Percentiles rank a stretch among this genome's conserved stretches.
phyloP scores from a whole-genome alignment of 2,329 filamentous ascomycete genomes.

The Cytospora schulzeri region DNA sequence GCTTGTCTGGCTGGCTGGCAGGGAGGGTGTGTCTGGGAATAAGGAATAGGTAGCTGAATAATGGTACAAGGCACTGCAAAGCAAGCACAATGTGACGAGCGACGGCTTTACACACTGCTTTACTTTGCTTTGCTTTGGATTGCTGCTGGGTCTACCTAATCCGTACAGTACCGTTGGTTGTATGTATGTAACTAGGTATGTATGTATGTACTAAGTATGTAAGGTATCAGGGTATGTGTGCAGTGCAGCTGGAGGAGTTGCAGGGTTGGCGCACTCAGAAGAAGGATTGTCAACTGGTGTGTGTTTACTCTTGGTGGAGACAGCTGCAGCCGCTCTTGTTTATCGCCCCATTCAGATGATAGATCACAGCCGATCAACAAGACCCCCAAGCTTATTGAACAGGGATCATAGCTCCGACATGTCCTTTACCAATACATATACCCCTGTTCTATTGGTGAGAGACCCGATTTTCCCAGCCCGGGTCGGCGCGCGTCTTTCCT shows the following conservation, averaged over 20 bases:
- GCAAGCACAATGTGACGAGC: too few relatives aligned
- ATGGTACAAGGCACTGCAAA: too few relatives aligned
- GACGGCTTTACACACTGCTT: too few relatives aligned
- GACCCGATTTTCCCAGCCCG: constrained; percentile 20
- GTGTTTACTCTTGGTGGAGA: constrained; percentile 28
- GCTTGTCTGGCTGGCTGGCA: too few relatives aligned
- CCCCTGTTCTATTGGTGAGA: constrained; percentile 16
- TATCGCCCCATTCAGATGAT: constrained; percentile 3
- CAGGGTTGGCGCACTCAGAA: background rate
- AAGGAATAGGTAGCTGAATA: too few relatives aligned
- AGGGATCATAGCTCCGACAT: constrained; percentile 25
- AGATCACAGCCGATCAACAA: constrained; percentile 18
- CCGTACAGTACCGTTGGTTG: too few relatives aligned
- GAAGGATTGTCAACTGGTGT: background rate
- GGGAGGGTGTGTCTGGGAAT: too few relatives aligned
- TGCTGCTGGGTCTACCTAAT: background rate
- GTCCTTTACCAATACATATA: background rate
- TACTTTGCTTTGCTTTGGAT: background rate
- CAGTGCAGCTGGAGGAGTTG: background rate
- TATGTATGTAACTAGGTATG: too few relatives aligned
- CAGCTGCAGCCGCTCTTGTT: constrained; percentile 22
- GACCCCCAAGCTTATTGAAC: constrained; percentile 15
- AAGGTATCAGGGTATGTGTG: background rate
- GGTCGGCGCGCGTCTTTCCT: constrained; percentile 17
- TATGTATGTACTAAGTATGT: too few relatives aligned